Conservation (phyloP, 2,329 filamentous ascomycete genomes). For the Beauveria caledonica region DNA sequence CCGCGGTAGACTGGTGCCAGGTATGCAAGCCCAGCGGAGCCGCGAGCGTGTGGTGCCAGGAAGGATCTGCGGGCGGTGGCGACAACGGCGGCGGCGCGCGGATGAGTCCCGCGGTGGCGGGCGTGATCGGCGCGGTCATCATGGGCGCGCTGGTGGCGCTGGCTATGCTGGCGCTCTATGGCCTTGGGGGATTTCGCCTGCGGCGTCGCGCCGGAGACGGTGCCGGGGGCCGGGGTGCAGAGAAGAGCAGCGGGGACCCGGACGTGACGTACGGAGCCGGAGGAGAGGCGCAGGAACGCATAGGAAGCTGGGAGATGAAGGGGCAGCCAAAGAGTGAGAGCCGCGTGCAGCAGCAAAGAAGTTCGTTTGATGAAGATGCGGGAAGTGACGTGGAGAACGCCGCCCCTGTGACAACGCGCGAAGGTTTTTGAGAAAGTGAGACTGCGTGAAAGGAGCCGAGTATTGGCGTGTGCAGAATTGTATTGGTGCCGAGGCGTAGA, state of each 20-base stretch:
- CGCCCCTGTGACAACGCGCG: conserved; percentile 29
- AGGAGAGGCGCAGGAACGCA: conserved; percentile 35
- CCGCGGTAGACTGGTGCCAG: conserved; percentile 35
- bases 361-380: conserved; percentile 25
- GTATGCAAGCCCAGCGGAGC: conserved; percentile 26
- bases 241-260: conserved; percentile 36
- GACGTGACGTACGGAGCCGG: conserved; percentile 33
- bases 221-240: conserved; percentile 28
- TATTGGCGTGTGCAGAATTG: no score
- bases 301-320: conserved; percentile 43
- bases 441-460: no score
- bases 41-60: conserved; percentile 31
- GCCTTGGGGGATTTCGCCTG: conserved; percentile 27
- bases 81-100: neutral
- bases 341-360: conserved; percentile 15
- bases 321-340: conserved; percentile 17
- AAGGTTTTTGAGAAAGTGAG: conserved; percentile 25
- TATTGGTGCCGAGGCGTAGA: no score
- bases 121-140: conserved; percentile 37
- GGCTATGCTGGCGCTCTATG: conserved; percentile 23
- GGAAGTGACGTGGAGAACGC: conserved; percentile 25
- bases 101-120: conserved; percentile 32
- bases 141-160: conserved; percentile 29
- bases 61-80: neutral
- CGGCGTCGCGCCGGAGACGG: conserved; percentile 17